phyloP scores from a whole-genome alignment of 1,139 yeast genomes.

The Sugiyamaella sp. region DNA sequence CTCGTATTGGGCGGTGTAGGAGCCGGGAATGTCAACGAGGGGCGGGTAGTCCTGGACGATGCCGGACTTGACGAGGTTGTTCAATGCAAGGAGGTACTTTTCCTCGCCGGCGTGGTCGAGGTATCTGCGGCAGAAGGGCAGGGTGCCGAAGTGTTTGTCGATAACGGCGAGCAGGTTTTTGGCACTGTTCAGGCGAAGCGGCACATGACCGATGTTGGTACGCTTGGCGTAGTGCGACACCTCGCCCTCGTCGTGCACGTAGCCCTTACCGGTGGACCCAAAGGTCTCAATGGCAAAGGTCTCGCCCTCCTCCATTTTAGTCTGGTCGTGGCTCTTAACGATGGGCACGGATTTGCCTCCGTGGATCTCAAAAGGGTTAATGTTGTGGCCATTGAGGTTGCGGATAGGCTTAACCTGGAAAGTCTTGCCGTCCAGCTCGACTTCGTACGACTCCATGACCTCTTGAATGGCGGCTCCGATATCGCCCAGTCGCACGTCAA shows the following conservation, averaged over 20 bases:
- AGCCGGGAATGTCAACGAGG: constrained; percentile 77
- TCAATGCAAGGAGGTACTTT: constrained; percentile 86
- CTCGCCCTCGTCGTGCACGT: constrained; percentile 85
- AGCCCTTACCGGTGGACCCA: constrained; percentile 95
- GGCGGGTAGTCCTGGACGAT: constrained; percentile 96
- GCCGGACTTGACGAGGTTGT: constrained; percentile 82
- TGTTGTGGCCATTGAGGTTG: constrained; percentile 93
- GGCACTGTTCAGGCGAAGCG: constrained; percentile 66
- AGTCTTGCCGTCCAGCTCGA: constrained; percentile 84
- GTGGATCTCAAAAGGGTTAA: constrained; percentile 80
- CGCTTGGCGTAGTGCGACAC: constrained; percentile 88
- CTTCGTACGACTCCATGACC: constrained; percentile 94
- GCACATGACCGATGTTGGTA: constrained; percentile 52
- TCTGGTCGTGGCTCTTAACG: constrained; percentile 87
- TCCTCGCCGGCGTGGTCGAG: constrained; percentile 91
- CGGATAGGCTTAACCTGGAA: constrained; percentile 87
- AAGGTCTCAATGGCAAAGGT: constrained; percentile 97
- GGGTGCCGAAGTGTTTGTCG: constrained; percentile 82
- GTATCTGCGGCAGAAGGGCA: constrained; percentile 96
- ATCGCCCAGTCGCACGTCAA: constrained; percentile 92
- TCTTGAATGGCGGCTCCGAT: constrained; percentile 97
- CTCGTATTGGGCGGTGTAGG: constrained; percentile 95
- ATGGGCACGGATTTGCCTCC: constrained; percentile 97
- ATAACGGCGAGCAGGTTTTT: constrained; percentile 67
- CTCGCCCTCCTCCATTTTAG: constrained; percentile 99